Conservation (phyloP, 495 filamentous ascomycete species). For the Darksidea phi region DNA sequence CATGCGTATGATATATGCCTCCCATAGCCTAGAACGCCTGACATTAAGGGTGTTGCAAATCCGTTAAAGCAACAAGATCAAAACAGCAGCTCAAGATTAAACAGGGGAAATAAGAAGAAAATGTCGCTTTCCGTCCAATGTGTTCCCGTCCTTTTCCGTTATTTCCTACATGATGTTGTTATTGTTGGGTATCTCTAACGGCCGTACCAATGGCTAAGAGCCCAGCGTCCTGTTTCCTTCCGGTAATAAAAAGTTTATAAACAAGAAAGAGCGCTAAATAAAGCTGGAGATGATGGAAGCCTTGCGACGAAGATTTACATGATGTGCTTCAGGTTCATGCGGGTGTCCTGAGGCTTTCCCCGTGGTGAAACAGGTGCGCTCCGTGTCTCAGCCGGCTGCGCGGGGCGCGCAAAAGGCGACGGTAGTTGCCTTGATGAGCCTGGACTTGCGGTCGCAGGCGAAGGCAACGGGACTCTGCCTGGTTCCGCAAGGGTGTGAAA, state of each 20-base stretch:
- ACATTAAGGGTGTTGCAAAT: background rate
- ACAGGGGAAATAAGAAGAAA: background rate
- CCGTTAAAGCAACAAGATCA: background rate
- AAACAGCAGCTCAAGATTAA: background rate
- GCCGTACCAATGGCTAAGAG: conserved; percentile 8
- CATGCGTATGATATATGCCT: background rate
- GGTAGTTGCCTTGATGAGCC: conserved; percentile 26
- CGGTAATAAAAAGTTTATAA: conserved; percentile 3
- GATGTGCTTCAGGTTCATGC: conserved; percentile 29
- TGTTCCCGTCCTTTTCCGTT: conserved; percentile 10
- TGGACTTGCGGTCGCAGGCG: conserved; percentile 13
- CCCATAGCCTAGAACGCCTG: background rate
- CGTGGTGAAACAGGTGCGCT: conserved; percentile 29
- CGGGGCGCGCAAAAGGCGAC: conserved; percentile 20
- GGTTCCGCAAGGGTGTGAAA: conserved; percentile 27
- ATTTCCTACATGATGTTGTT: conserved; percentile 18
- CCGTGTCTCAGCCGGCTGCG: conserved; percentile 13
- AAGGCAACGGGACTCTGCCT: conserved; percentile 15
- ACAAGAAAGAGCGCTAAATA: conserved; percentile 5
- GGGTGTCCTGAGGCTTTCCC: conserved; percentile 17
- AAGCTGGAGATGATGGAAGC: background rate
- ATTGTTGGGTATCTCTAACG: conserved; percentile 8
- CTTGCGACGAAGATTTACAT: conserved; percentile 1
- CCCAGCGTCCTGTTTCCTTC: background rate
- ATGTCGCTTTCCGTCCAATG: conserved; percentile 1